A percentile compares a stretch with the other conserved stretches of the same genome.
phyloP scores from a whole-genome alignment of 148 eudicot genomes.

The Bassia scoparia region DNA sequence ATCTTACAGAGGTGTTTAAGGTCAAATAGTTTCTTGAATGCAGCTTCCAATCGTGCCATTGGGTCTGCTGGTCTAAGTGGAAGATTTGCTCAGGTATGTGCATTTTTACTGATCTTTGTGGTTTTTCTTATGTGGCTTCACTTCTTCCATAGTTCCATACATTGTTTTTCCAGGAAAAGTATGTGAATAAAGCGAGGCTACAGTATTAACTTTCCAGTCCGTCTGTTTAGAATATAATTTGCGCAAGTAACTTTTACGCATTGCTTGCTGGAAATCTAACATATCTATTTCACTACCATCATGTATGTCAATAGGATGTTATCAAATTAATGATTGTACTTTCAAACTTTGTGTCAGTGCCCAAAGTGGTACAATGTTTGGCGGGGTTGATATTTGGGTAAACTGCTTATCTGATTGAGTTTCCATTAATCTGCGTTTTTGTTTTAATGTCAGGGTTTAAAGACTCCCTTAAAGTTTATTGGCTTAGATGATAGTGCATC shows the following conservation, averaged over 20 bases:
- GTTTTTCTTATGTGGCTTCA: neutral
- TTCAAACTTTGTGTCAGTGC: too few relatives aligned
- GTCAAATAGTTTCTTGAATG: slow-evolving; percentile 72
- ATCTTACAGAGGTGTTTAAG: slow-evolving; percentile 85
- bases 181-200: too few relatives aligned
- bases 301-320: too few relatives aligned
- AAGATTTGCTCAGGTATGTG: slow-evolving; percentile 64
- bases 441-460: slow-evolving; percentile 42
- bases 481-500: slow-evolving; percentile 83
- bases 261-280: too few relatives aligned
- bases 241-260: too few relatives aligned
- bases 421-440: neutral
- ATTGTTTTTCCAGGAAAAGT: neutral
- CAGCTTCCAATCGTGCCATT: slow-evolving; percentile 64
- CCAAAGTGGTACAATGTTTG: too few relatives aligned
- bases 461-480: slow-evolving; percentile 58
- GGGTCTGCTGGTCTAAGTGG: slow-evolving; percentile 65
- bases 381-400: too few relatives aligned
- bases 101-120: neutral
- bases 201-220: too few relatives aligned
- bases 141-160: neutral
- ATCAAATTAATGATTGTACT: too few relatives aligned
- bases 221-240: too few relatives aligned
- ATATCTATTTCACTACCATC: too few relatives aligned
- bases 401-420: too few relatives aligned